A percentile compares a stretch with the other conserved stretches of the same genome.
phyloP scores from a whole-genome alignment of 2,329 filamentous ascomycete species.

The Diatrype stigma region DNA sequence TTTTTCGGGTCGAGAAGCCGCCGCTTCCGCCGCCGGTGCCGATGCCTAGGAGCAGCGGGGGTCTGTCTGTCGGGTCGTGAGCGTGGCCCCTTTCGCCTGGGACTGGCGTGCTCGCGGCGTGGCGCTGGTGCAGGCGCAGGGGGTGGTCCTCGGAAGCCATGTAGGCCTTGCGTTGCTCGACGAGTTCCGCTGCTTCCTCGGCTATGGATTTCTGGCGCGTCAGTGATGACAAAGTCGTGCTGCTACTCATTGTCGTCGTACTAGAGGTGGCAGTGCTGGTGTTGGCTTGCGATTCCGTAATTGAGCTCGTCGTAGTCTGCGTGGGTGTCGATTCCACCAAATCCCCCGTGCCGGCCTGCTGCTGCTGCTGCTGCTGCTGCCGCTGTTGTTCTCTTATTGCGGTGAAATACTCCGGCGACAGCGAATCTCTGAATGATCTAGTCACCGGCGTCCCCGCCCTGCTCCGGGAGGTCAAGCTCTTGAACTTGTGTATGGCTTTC shows the following conservation, averaged over 20 bases:
- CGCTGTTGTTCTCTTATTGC: too few species aligned
- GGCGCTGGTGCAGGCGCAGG: slow-evolving; percentile 21
- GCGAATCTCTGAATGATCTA: slow-evolving; percentile 25
- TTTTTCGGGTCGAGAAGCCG: slow-evolving; percentile 28
- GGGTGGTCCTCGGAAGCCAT: slow-evolving; percentile 25
- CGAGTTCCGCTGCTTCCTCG: slow-evolving; percentile 45
- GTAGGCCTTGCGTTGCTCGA: slow-evolving; percentile 43
- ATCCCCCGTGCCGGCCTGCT: slow-evolving; percentile 9
- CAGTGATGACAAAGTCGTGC: slow-evolving; percentile 12
- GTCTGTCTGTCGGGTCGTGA: slow-evolving; percentile 59
- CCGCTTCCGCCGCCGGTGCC: slow-evolving; percentile 61
- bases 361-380: too few species aligned
- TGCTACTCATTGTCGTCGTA: background rate
- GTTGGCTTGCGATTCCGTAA: slow-evolving; percentile 7
- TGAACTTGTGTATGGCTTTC: slow-evolving; percentile 89
- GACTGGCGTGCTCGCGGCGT: slow-evolving; percentile 25
- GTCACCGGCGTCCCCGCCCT: slow-evolving; percentile 31
- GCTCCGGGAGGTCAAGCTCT: slow-evolving; percentile 60
- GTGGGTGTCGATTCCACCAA: background rate
- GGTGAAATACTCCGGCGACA: slow-evolving; percentile 9
- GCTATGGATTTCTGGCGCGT: slow-evolving; percentile 30
- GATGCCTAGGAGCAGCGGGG: slow-evolving; percentile 68
- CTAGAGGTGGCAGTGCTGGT: slow-evolving; percentile 14
- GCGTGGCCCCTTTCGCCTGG: slow-evolving; percentile 55
- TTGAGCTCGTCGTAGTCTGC: slow-evolving; percentile 1